phyloP scores from a whole-genome alignment of 2,329 filamentous ascomycete species.

The Harringtonia aguacate region DNA sequence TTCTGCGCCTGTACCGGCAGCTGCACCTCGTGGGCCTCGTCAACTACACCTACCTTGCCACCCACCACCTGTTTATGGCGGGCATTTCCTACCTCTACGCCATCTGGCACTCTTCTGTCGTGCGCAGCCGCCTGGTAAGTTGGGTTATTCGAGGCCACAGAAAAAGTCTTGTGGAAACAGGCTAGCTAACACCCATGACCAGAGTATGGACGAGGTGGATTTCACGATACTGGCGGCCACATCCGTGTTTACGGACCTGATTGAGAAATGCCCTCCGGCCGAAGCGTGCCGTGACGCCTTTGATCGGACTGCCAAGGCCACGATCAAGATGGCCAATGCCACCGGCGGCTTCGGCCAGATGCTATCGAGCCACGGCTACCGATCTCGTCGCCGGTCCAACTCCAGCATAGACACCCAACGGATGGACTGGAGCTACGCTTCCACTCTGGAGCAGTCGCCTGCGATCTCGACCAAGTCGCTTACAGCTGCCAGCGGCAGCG shows the following conservation, averaged over 20 bases:
- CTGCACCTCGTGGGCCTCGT: constrained; percentile 80
- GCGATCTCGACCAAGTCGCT: constrained; percentile 12
- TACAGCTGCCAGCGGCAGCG: neutral
- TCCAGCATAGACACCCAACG: constrained; percentile 15
- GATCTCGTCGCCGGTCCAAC: constrained; percentile 15
- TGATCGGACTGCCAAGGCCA: constrained; percentile 88
- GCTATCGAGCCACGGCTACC: constrained; percentile 3
- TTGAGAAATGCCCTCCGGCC: constrained; percentile 88
- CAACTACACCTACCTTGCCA: constrained; percentile 92
- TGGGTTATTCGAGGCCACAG: neutral
- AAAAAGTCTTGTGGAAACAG: neutral
- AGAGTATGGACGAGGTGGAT: constrained; percentile 92
- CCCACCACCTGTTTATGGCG: constrained; percentile 95
- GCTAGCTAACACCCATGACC: constrained; percentile 16
- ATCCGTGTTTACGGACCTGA: constrained; percentile 82
- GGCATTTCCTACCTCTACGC: constrained; percentile 94
- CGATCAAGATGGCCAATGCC: constrained; percentile 86
- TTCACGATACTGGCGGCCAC: constrained; percentile 90
- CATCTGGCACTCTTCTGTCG: constrained; percentile 89
- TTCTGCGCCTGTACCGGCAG: constrained; percentile 81
- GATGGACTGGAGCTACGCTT: constrained; percentile 9
- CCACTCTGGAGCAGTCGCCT: constrained; percentile 1
- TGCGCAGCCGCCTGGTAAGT: constrained; percentile 74
- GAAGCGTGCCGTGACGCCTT: constrained; percentile 93
- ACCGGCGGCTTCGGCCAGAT: constrained; percentile 65